These are phyloP conservation scores for Calonectria leucothoes DNA, from an alignment of 2,329 filamentous ascomycete species.

Conservation along the genomic window DNA sequence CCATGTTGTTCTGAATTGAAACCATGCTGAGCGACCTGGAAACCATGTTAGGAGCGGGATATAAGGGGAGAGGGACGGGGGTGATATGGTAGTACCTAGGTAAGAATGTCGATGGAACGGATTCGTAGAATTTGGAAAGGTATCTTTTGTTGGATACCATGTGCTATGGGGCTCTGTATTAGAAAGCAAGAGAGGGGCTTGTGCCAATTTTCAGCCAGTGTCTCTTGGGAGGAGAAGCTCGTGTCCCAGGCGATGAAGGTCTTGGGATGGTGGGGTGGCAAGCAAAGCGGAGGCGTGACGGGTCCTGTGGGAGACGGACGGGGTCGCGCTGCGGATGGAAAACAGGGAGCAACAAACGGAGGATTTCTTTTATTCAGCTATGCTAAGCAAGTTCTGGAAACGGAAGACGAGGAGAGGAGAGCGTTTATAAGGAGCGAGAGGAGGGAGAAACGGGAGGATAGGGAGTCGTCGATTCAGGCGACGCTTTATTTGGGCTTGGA, in stretches of 20 bases:
- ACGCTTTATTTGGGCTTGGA: constrained; percentile 40
- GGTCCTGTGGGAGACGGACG: constrained; percentile 21
- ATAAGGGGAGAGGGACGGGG: neutral
- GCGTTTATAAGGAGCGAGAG: constrained; percentile 12
- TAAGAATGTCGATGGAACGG: neutral
- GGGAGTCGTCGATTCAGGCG: constrained; percentile 22
- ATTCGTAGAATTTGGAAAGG: neutral
- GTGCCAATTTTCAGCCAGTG: constrained; percentile 5
- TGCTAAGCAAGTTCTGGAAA: constrained; percentile 39
- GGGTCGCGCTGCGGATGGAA: constrained; percentile 31
- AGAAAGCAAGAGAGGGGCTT: neutral
- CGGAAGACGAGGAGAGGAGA: constrained; percentile 23
- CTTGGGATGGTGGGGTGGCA: constrained; percentile 30
- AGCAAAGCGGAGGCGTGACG: constrained; percentile 34
- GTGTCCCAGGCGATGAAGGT: constrained; percentile 20
- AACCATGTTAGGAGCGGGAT: constrained; percentile 26
- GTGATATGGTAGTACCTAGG: constrained; percentile 26
- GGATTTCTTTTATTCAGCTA: constrained; percentile 40
- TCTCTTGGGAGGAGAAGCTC: constrained; percentile 6
- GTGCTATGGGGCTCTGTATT: neutral
- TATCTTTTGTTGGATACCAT: constrained; percentile 8
- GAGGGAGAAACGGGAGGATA: constrained; percentile 10
- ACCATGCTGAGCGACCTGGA: constrained; percentile 47
- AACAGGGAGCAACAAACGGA: constrained; percentile 33
- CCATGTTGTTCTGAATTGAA: constrained; percentile 60